Percentiles rank a stretch among this genome's conserved stretches.
phyloP scores from a whole-genome alignment of 495 filamentous ascomycete genomes.

The Penicillium malachiteum region DNA sequence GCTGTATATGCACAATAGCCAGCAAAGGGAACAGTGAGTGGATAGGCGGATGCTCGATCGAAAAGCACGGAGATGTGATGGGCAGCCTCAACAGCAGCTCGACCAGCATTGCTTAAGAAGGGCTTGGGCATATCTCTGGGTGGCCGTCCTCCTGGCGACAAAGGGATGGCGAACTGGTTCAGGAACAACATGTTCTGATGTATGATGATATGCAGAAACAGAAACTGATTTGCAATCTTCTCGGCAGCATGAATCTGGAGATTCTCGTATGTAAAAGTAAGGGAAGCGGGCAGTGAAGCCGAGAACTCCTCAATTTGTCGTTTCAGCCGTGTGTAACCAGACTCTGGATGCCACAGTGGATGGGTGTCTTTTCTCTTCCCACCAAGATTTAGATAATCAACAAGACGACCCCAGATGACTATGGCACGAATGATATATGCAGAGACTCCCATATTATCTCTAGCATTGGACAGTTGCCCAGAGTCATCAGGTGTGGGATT shows the following conservation, averaged over 20 bases:
- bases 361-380: constrained; percentile 77
- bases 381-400: constrained; percentile 87
- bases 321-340: constrained; percentile 68
- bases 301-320: constrained; percentile 70
- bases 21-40: constrained; percentile 84
- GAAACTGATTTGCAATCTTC: constrained; percentile 82
- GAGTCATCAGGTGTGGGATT: constrained; percentile 62
- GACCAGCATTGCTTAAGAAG: constrained; percentile 73
- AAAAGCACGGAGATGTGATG: constrained; percentile 84
- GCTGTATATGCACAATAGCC: constrained; percentile 94
- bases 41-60: constrained; percentile 73
- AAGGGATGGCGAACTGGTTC: constrained; percentile 80
- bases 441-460: constrained; percentile 89
- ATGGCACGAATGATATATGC: constrained; percentile 88
- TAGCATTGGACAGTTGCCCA: constrained; percentile 64
- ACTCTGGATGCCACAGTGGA: constrained; percentile 79
- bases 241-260: constrained; percentile 80
- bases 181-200: constrained; percentile 91
- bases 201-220: constrained; percentile 88
- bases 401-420: constrained; percentile 84
- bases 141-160: constrained; percentile 62
- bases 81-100: constrained; percentile 81
- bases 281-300: constrained; percentile 62
- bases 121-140: constrained; percentile 75
- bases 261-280: constrained; percentile 78